Evolutionary conservation across 208 protist genomes (phyloP), one percentile per base, ranked within the genome.

Genomic region (Crithidia sp.): DNA sequence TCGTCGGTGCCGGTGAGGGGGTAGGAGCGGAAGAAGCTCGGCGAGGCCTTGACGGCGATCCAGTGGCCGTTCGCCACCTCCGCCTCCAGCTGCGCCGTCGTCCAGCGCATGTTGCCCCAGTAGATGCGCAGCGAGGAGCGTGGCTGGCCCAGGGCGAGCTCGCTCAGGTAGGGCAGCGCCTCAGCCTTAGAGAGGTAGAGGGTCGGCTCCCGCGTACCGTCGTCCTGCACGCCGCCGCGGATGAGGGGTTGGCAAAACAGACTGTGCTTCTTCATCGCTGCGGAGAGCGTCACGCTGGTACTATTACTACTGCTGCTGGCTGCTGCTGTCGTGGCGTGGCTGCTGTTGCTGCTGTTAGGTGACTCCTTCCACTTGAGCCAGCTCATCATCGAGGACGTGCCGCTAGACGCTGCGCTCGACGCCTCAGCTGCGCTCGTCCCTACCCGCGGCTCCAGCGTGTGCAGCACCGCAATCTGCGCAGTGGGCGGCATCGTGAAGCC

Each of bases 401-500:
- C 68, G 19, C 7, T n/a, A 7, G 67, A 16, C 43, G 59, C 19
- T 12, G 8, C 41, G 56, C 55, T 49, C 12, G 4, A 41, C 44
- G 10, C 49, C 5, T 28, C 39, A n/a, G 6, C 47, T 9, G 28
- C 37, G 19, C 44, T 8, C 12, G 5, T n/a, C 57, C 36, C 68
- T 8, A 53, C 55, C 2, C 40, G 19, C 19, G 89, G 88, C 66
- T 91, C 85, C 41, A 91, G 75, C 8, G 87, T 96, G 80, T 96
- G 91, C 10, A 96, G 73, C 57, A 96, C 79, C 28, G 77, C 77
- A 6, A 96, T 87, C 52, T 93, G 87, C 28, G 91, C 87, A 14
- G 87, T 94, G 10, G 91, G 91, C 56, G 91, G 91, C 91, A 96
- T 96, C 13, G 91, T 93, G 67, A 94, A 89, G 52, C 83, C 88